Conservation (phyloP, 257 asterid species). For the Solanum ossicruentum region DNA sequence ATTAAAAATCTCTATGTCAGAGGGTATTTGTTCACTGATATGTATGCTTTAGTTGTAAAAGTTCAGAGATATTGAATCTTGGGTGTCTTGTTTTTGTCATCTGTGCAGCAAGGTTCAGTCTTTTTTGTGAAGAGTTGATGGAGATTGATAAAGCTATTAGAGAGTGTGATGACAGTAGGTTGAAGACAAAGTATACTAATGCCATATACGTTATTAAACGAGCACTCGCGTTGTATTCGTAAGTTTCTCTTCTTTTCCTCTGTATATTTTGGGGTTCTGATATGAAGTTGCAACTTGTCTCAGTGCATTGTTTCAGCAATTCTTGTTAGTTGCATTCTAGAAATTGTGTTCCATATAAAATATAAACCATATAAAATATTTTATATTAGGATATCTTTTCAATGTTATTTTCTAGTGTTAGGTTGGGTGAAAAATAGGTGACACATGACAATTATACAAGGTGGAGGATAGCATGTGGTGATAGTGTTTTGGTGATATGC, state of each 20-base stretch:
- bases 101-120: slow-evolving; percentile 4
- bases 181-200: slow-evolving; percentile 77
- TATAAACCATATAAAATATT: background rate
- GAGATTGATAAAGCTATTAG: slow-evolving; percentile 71
- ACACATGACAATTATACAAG: background rate
- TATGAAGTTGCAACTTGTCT: background rate
- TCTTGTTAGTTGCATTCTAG: background rate
- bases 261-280: background rate
- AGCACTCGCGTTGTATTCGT: slow-evolving; percentile 86
- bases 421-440: background rate
- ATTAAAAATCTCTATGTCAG: background rate
- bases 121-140: slow-evolving; percentile 13
- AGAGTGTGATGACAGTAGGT: slow-evolving; percentile 59
- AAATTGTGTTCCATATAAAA: background rate
- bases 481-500: background rate
- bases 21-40: background rate
- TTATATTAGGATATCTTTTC: background rate
- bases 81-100: background rate
- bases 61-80: background rate
- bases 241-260: slow-evolving; percentile 7
- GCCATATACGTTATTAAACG: slow-evolving; percentile 76
- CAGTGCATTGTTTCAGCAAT: background rate
- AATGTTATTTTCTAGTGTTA: background rate
- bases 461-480: background rate
- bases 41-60: background rate